Evolutionary conservation across 2,329 filamentous ascomycete species (phyloP).

Genomic region (Coniochaeta sp.): DNA sequence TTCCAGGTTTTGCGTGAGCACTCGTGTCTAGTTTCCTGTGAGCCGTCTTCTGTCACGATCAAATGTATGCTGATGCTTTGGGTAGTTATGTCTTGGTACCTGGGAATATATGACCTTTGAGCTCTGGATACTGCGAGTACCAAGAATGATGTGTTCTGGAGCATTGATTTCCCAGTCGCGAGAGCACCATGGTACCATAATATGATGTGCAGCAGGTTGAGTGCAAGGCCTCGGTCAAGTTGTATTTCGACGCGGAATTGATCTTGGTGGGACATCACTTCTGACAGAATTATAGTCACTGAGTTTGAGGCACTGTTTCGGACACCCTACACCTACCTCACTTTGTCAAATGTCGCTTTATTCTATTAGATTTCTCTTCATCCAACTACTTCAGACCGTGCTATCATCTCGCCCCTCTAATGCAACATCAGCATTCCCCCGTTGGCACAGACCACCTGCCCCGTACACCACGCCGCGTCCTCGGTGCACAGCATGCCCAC

Average conservation of each 20-base stretch:
- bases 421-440: conserved; percentile 55
- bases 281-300: no score
- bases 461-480: conserved; percentile 72
- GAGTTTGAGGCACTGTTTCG: no score
- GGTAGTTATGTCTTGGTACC: neutral
- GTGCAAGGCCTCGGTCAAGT: no score
- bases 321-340: no score
- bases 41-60: neutral
- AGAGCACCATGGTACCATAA: no score
- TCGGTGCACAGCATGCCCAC: conserved; percentile 68
- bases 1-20: neutral
- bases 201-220: no score
- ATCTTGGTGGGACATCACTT: no score
- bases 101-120: neutral
- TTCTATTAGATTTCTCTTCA: neutral
- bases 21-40: neutral
- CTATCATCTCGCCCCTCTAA: conserved; percentile 10
- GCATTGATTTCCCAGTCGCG: no score
- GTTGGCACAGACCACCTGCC: conserved; percentile 73
- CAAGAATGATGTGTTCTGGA: no score
- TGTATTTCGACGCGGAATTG: no score
- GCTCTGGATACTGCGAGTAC: neutral
- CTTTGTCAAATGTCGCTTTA: no score
- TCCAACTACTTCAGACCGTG: neutral
- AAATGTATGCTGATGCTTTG: neutral